Base-by-base conservation (phyloP, 176 grass and related monocot genomes). In the Elaeis guineensis region DNA sequence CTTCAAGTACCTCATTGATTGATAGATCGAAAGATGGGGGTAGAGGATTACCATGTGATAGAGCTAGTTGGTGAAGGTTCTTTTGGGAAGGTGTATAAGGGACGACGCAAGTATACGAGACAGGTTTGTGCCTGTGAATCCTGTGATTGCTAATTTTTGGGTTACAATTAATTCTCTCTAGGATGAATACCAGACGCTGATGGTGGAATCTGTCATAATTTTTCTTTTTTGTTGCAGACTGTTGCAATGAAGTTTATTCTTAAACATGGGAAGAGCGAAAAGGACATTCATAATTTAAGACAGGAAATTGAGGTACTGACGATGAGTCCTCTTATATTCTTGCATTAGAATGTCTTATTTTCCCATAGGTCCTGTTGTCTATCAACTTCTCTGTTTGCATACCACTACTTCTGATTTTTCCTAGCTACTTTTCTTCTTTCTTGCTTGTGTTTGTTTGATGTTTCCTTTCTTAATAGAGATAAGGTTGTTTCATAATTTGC, bases 231-330 rank as follows among this genome's bases (percentile, higher is more conserved):
- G 30, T 5, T 78, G n/a, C 73, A 98, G 93, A 92, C 84, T 16
- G 84, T 98, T 9, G 93, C 87, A 8, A 89, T 98, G 93, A 98
- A 98, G 77, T 92, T 98, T 35, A 92, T 98, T 44, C 76, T 98
- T 21, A 92, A 98, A 66, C 93, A 86, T 17, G 87, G 84, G 24
- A 98, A 98, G 66, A 92, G 67, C 1, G 84, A 98, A 16, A 97
- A 97, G 78, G 93, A 97, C 59, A 68, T 97, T 18, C 87, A 97
- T 63, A 97, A 98, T 58, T 75, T 98, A 49, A 82, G 87, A 67
- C 93, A 92, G 76, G 93, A 98, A 62, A 98, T 98, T 21, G 86
- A 96, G 78, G 83, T 90, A 19, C 64, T 48, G 1, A 4, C 53
- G 35, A 44, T 1, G 11, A 44, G 35, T 44, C 35, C 9, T 44